Base-by-base conservation (phyloP, 2,329 filamentous ascomycete species). In the Aspergillaceae sp. region DNA sequence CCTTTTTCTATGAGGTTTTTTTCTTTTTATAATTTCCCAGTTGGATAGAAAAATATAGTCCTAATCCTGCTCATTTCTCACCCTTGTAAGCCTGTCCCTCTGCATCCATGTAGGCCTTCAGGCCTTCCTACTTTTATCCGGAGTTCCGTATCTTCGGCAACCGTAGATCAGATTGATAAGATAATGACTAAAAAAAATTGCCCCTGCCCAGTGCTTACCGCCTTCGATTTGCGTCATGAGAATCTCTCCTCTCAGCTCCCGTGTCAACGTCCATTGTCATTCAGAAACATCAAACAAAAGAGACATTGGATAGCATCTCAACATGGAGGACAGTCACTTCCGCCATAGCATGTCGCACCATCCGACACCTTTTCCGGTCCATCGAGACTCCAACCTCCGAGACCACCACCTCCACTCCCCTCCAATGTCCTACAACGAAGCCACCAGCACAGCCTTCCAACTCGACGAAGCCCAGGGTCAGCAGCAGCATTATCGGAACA, bases 371-470 rank as follows among this genome's bases (percentile, higher is more conserved):
- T 61, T 61, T 33, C 56, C 57, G 44, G 48, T 49, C 29, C 50
- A 57, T 11, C 53, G 51, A 29, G 52, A 51, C 40, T 19, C 43
- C 42, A 28, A 30, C 42, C 19, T 19, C 42, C 43, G 45, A 26
- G 42, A 40, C 19, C 40, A 45, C n/a, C 46, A 69, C 66, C 11
- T 69, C 48, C 34, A 43, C 43, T 11, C 43, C 44, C 10, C 52
- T 55, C 6, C 19, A 19, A 19, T 19, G 19, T 51, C 58, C 32
- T 53, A 51, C 40, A 65, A 64, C 37, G 66, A 65, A 35, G 69
- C 54, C 35, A 64, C 65, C 9, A 70, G 63, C 40, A 73, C 69
- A 4, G 70, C 68, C n/a, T 55, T 72, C 38, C 70, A 74, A 46
- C 47, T 56, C 10, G 30, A 32, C 30, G 42, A 56, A 8, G 56